Conservation (phyloP, 148 eudicot genomes). For the Mesembryanthemum crystallinum region DNA sequence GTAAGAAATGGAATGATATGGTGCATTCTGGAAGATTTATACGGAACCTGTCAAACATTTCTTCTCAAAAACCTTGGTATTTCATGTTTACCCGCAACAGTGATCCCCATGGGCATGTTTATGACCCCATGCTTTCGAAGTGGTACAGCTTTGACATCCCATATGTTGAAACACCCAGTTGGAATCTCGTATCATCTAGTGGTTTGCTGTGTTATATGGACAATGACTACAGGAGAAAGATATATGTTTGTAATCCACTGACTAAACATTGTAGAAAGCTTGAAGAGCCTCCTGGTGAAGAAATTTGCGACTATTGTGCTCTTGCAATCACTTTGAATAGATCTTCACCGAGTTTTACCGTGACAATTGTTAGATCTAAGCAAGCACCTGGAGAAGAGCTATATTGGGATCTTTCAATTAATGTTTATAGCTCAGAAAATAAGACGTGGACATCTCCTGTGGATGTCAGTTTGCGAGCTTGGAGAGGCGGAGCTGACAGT, state of each 20-base stretch:
- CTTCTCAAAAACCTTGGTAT: slow-evolving; percentile 46
- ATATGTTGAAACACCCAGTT: slow-evolving; percentile 16
- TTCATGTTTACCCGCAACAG: slow-evolving; percentile 40
- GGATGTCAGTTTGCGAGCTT: slow-evolving; percentile 23
- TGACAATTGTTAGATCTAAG: slow-evolving; percentile 38
- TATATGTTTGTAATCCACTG: slow-evolving; percentile 45
- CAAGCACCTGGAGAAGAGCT: slow-evolving; percentile 26
- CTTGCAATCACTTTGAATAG: slow-evolving; percentile 39
- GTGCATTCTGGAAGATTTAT: slow-evolving; percentile 28
- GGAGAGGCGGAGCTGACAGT: slow-evolving; percentile 42
- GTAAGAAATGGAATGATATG: slow-evolving; percentile 42
- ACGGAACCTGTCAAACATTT: not conserved
- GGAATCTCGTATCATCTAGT: slow-evolving; percentile 39
- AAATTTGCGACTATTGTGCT: slow-evolving; percentile 33
- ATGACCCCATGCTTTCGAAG: slow-evolving; percentile 35
- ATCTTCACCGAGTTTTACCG: slow-evolving; percentile 27
- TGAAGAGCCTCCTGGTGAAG: slow-evolving; percentile 25
- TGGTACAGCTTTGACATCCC: slow-evolving; percentile 43
- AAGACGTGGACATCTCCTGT: slow-evolving; percentile 31
- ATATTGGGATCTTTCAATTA: slow-evolving; percentile 38
- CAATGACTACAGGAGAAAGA: slow-evolving; percentile 19
- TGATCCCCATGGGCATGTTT: slow-evolving; percentile 37
- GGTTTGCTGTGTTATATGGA: slow-evolving; percentile 46
- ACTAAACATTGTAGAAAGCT: slow-evolving; percentile 27
- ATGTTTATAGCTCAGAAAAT: slow-evolving; percentile 34